phyloP scores from a whole-genome alignment of 352 stramenopile genomes.

The Peronospora farinosa region DNA sequence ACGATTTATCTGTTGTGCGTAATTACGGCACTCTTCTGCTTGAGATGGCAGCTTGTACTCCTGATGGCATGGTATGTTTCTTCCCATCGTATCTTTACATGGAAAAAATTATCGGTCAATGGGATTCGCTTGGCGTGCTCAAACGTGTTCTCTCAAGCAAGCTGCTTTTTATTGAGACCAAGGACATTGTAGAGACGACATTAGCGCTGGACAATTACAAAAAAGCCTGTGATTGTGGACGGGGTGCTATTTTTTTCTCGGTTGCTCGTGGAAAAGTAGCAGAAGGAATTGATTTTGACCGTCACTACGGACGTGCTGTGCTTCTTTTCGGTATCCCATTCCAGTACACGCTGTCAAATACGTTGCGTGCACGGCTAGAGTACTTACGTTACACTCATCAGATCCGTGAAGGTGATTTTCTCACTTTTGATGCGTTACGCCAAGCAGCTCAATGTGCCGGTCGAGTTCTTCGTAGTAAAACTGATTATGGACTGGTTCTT shows the following conservation, averaged over 20 bases:
- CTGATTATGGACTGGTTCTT: slow-evolving; percentile 98
- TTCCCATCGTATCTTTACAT: slow-evolving; percentile 99
- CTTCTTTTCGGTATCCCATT: slow-evolving; percentile 99
- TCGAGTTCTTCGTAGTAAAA: slow-evolving; percentile 97
- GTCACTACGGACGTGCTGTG: slow-evolving; percentile 96
- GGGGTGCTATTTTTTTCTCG: slow-evolving; percentile 97
- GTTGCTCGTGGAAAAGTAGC: slow-evolving; percentile 98
- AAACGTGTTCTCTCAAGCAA: slow-evolving; percentile 95
- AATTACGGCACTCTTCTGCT: slow-evolving; percentile 96
- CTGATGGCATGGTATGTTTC: slow-evolving; percentile 98
- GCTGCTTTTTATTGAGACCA: slow-evolving; percentile 99
- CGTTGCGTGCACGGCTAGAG: slow-evolving; percentile 91
- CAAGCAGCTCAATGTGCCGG: slow-evolving; percentile 97
- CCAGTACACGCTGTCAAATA: slow-evolving; percentile 95
- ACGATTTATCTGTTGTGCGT: slow-evolving; percentile 89
- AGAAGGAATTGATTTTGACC: slow-evolving; percentile 99
- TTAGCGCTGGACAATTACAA: slow-evolving; percentile 98
- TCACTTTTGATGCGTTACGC: slow-evolving; percentile 98
- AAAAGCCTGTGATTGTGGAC: slow-evolving; percentile 92
- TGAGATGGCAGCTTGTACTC: slow-evolving; percentile 90
- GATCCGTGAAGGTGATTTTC: slow-evolving; percentile 93
- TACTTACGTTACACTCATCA: slow-evolving; percentile 93
- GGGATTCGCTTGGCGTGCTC: slow-evolving; percentile 89
- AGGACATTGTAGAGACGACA: slow-evolving; percentile 99
- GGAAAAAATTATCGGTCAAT: slow-evolving; percentile 97